phyloP scores from a whole-genome alignment of 192 early-diverging fungal species.

The Umbelopsis ramanniana region DNA sequence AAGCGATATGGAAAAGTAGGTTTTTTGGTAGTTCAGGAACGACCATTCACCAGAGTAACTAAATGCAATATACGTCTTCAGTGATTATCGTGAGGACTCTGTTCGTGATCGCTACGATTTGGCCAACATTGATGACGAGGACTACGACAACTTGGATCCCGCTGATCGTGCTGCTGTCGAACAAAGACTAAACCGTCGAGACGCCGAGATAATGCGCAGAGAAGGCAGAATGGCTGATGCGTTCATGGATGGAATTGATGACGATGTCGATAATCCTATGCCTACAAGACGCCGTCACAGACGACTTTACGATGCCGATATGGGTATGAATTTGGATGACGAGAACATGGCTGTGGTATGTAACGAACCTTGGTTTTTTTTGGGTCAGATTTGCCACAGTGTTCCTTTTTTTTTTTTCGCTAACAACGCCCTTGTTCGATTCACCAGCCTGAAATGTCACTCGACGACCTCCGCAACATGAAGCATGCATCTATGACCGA shows the following conservation, averaged over 20 bases:
- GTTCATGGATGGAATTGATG: constrained; percentile 84
- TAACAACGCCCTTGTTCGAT: constrained; percentile 17
- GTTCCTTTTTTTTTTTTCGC: too few species aligned
- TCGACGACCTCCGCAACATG: constrained; percentile 83
- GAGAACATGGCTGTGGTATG: constrained; percentile 51
- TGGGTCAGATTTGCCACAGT: not conserved
- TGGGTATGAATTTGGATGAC: constrained; percentile 60
- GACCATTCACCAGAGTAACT: too few species aligned
- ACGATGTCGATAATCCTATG: constrained; percentile 57
- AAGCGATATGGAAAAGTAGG: constrained; percentile 79
- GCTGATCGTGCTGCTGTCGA: constrained; percentile 76
- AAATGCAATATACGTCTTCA: not conserved
- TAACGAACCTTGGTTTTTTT: not conserved
- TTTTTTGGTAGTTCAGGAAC: not conserved
- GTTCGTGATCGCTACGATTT: constrained; percentile 65
- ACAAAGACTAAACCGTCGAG: constrained; percentile 77
- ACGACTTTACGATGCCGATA: constrained; percentile 55
- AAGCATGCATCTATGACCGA: constrained; percentile 81
- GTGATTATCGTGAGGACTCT: constrained; percentile 13
- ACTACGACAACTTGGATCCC: constrained; percentile 75
- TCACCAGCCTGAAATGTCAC: constrained; percentile 64
- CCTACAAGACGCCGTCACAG: constrained; percentile 52
- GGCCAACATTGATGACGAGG: constrained; percentile 83
- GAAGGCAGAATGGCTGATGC: constrained; percentile 88
- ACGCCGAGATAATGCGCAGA: constrained; percentile 66